Evolutionary conservation across 2,329 filamentous ascomycete genomes (phyloP), one percentile per base, ranked within the genome.

Genomic region (Epicoccum sorghinum): DNA sequence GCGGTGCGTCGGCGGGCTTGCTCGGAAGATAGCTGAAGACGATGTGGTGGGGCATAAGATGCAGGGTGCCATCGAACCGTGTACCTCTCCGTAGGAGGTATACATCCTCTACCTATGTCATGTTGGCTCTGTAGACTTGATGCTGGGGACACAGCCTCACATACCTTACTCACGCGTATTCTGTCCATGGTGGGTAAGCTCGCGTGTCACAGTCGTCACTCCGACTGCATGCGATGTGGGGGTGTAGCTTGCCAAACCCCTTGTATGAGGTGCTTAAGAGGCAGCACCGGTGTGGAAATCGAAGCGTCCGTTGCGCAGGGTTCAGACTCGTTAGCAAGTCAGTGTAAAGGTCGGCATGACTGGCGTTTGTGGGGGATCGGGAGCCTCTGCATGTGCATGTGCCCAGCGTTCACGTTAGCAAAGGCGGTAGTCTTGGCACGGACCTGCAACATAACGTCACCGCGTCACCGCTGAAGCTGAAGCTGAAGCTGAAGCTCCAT

Each of bases 11-110:
- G 57, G 69, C 52, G 59, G 70, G 59, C 27, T 68, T 60, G 62
- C 75, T 74, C 47, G 82, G 82, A 10, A 78, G 73, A 72, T 85
- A 83, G 60, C 80, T 83, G 76, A 88, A 88, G 66, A 87, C 85
- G 47, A 88, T 77, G 69, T 88, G 85, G 74, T 87, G 83, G 69
- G 82, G 80, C 65, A 82, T 85, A 51, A 88, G 76, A 67, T 86
- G 83, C 48, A 88, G 77, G n/a, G 82, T 84, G 61, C 86, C 85
- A 57, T 79, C 77, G 60, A 83, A 79, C 57, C 81, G 79, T 59
- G 80, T 78, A 54, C 84, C 84, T 67, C 80, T 81, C 54, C 83
- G 80, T 65, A 82, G 79, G 52, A 87, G 78, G 61, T 80, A 83
- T 66, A 87, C 84, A 74, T 86, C 79, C 58, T 89, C 83, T 65